Evolutionary conservation across 306 rosid species (phyloP).

Genomic region (Lagenaria siceraria): DNA sequence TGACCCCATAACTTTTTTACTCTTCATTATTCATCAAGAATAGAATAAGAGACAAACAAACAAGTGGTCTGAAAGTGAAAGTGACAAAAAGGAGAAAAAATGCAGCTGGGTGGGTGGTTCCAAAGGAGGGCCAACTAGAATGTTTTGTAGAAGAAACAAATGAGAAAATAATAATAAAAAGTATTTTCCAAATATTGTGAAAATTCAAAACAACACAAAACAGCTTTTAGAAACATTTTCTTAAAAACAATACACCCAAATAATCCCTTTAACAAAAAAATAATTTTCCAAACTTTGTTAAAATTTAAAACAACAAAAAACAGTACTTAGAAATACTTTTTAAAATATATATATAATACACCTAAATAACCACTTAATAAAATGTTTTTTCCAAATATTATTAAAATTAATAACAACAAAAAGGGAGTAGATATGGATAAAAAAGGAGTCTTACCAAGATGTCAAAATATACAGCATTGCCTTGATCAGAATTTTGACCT

Average conservation of each 20-base stretch:
- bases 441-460: constrained; percentile 41
- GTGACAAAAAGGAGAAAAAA: not conserved
- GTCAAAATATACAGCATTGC: constrained; percentile 61
- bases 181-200: not conserved
- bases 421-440: constrained; percentile 1
- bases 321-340: too few relatives aligned
- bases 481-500: constrained; percentile 33
- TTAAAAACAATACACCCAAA: not conserved
- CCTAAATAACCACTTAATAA: too few relatives aligned
- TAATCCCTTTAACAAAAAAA: not conserved
- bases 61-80: not conserved
- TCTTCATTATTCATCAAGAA: not conserved
- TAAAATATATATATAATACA: too few relatives aligned
- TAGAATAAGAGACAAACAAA: not conserved
- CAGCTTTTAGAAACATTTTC: not conserved
- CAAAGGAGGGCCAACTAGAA: not conserved
- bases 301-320: too few relatives aligned
- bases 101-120: not conserved
- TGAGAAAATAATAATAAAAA: not conserved
- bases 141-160: not conserved
- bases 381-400: too few relatives aligned
- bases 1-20: not conserved
- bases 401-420: too few relatives aligned
- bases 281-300: not conserved
- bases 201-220: not conserved